Conservation (phyloP, 1,284 basidiomycete genomes). For the Neonothopanus nambi region DNA sequence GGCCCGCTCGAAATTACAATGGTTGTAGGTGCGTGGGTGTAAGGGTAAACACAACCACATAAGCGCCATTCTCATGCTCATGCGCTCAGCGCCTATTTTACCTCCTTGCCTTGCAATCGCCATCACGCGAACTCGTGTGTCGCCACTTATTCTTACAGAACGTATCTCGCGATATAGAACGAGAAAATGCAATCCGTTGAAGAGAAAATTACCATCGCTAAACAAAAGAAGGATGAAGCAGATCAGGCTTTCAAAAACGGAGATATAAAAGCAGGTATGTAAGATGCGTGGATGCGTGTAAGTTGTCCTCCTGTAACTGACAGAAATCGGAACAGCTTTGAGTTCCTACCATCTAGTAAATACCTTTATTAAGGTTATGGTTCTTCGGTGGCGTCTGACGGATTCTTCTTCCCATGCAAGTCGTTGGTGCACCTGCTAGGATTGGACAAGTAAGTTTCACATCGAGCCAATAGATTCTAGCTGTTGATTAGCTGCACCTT, state of each 20-base stretch:
- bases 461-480: no score
- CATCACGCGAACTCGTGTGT: no score
- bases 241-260: conserved; percentile 75
- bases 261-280: conserved; percentile 58
- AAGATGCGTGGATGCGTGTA: conserved; percentile 8
- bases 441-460: conserved; percentile 64
- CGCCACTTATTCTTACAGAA: no score
- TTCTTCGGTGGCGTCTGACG: conserved; percentile 4
- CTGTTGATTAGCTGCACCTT: no score
- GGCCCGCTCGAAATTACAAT: not conserved
- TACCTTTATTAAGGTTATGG: not conserved
- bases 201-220: conserved; percentile 59
- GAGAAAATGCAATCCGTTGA: conserved; percentile 28
- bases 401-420: conserved; percentile 32
- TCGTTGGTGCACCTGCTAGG: conserved; percentile 69
- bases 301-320: conserved; percentile 3
- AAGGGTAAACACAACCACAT: conserved; percentile 5
- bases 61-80: not conserved
- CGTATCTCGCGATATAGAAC: not conserved
- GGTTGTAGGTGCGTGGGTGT: not conserved
- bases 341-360: conserved; percentile 65
- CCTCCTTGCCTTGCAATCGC: no score
- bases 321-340: conserved; percentile 46
- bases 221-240: conserved; percentile 69
- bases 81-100: no score